Evolutionary conservation across 441 rosid species (phyloP).

Genomic region (Eutrema salsugineum): DNA sequence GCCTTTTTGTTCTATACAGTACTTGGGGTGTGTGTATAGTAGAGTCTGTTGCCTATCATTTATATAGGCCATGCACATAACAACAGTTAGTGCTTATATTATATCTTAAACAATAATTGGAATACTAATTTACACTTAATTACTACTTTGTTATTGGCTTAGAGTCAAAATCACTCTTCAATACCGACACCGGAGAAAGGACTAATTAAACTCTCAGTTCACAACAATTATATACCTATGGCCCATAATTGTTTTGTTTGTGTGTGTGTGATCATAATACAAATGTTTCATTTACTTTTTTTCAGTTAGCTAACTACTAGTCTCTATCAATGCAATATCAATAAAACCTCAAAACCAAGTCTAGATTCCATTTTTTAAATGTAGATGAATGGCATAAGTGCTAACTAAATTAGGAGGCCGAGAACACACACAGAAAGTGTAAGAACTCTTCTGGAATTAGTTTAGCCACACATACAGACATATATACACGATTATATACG

Average conservation of each 20-base stretch:
- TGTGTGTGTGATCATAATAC: background rate
- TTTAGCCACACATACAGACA: background rate
- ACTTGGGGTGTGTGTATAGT: slow-evolving; percentile 11
- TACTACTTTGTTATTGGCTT: background rate
- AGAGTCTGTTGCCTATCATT: slow-evolving; percentile 10
- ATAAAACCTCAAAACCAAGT: background rate
- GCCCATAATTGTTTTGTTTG: no score
- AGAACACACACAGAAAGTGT: background rate
- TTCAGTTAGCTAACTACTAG: background rate
- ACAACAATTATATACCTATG: no score
- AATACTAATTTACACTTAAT: background rate
- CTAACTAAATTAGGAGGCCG: background rate
- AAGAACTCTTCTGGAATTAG: background rate
- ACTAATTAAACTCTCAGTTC: no score
- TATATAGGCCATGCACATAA: slow-evolving; percentile 21
- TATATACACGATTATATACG: background rate
- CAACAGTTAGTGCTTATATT: background rate
- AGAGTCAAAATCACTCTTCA: slow-evolving; percentile 2
- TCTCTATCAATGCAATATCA: background rate
- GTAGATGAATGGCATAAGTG: no score
- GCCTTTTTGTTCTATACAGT: background rate
- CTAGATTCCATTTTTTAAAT: background rate
- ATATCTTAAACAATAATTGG: slow-evolving; percentile 1
- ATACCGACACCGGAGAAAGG: background rate
- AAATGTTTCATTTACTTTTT: background rate